These are phyloP conservation scores for Candida khao-thaluensis DNA, from an alignment of 805 yeast genomes.

Conservation along the genomic window DNA sequence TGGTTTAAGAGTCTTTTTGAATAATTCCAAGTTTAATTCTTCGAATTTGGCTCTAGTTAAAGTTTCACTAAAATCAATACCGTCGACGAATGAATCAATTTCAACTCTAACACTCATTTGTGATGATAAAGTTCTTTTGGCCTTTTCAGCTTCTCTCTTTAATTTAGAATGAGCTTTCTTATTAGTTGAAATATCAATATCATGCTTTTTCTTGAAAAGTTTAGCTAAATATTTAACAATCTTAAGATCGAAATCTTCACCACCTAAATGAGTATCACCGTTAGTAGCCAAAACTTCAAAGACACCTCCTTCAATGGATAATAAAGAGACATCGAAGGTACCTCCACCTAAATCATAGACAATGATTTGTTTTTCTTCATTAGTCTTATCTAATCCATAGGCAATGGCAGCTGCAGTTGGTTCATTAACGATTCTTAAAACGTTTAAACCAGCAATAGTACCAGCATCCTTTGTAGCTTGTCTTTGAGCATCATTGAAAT, in stretches of 20 bases:
- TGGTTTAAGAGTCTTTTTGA: conserved; percentile 47
- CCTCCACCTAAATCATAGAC: conserved; percentile 53
- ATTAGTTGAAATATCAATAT: conserved; percentile 40
- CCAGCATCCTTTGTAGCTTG: conserved; percentile 99
- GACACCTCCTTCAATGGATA: conserved; percentile 51
- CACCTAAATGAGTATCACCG: conserved; percentile 53
- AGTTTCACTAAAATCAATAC: conserved; percentile 48
- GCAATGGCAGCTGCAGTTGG: conserved; percentile 86
- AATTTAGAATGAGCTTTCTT: conserved; percentile 45
- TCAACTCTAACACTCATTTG: conserved; percentile 53
- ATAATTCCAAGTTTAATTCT: conserved; percentile 45
- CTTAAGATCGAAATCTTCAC: conserved; percentile 49
- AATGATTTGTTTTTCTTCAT: conserved; percentile 50
- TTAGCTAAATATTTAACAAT: conserved; percentile 42
- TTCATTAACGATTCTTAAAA: conserved; percentile 91
- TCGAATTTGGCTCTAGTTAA: conserved; percentile 48
- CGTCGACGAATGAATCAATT: conserved; percentile 49
- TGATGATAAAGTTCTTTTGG: conserved; percentile 48
- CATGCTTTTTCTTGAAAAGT: conserved; percentile 47
- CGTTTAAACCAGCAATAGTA: conserved; percentile 92
- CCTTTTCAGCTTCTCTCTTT: conserved; percentile 50
- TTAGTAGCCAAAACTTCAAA: conserved; percentile 49
- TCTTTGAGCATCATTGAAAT: conserved; percentile 96
- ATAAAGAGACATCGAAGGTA: conserved; percentile 78
- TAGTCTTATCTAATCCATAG: conserved; percentile 54